Base-by-base conservation (phyloP, 176 grass and related monocot species). In the Paspalum vaginatum region DNA sequence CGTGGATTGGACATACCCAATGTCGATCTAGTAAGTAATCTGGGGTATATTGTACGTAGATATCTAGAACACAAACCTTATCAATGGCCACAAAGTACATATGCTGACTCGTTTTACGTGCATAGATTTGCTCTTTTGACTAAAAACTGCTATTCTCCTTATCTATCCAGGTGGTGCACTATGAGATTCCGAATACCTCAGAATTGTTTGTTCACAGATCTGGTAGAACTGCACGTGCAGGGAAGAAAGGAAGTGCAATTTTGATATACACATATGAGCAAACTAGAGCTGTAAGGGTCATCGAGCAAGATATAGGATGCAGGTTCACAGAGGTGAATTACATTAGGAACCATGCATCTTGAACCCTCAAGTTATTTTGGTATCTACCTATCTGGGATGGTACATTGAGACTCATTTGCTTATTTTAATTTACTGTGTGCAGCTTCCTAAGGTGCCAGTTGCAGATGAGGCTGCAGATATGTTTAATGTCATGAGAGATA, bases 151-250 rank as follows among this genome's bases (percentile, higher is more conserved):
- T 92, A 25, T 51, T 41, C 65, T n/a, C 56, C 40, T 5, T 18
- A 42, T 81, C 6, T 79, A 26, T 69, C 56, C 46, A 98, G 95
- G 88, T 94, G 75, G 82, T 98, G 64, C 95, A 98, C 79, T 93
- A 87, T 17, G 95, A 98, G 89, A 65, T 98, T 42, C 95, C 92
- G 53, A 98, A 94, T 84, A 89, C 86, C 5, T 85, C 95, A 4
- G 95, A 98, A 88, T 57, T 98, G 78, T 98, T 98, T 81, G 92
- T 98, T 79, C 95, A 98, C 62, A 85, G 95, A 79, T 98, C 95
- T 83, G 95, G 95, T 49, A 86, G 95, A 83, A 98, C 95, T 52
- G 95, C 89, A 61, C 83, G 95, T 42, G 95, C 95, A 43, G 95
- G 95, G 76, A 98, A 95, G 70, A 98, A 93, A 93, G 95, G 95